Evolutionary conservation across 2,329 filamentous ascomycete species (phyloP).

Genomic region (Claviceps spartinae): DNA sequence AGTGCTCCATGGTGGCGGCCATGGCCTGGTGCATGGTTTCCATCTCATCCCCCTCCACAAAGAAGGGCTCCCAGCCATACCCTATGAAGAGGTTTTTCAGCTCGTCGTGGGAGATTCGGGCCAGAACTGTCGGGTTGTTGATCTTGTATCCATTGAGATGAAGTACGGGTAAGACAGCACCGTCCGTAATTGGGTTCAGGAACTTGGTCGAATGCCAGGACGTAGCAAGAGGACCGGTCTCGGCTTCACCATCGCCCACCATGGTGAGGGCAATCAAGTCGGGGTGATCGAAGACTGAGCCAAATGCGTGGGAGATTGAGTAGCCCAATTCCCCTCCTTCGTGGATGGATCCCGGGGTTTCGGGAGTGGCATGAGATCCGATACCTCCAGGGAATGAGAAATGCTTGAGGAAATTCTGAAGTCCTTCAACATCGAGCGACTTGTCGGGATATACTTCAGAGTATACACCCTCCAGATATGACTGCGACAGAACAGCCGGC

Average conservation of each 20-base stretch:
- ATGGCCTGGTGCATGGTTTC: conserved; percentile 71
- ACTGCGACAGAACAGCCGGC: conserved; percentile 61
- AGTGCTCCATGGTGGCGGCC: conserved; percentile 62
- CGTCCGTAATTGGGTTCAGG: conserved; percentile 64
- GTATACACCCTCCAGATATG: conserved; percentile 66
- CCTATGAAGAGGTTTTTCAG: conserved; percentile 55
- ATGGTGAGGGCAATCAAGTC: conserved; percentile 63
- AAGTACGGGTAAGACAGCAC: conserved; percentile 63
- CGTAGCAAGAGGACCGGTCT: conserved; percentile 66
- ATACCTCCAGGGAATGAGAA: conserved; percentile 74
- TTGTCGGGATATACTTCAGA: conserved; percentile 66
- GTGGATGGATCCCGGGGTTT: conserved; percentile 64
- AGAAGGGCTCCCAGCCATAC: conserved; percentile 69
- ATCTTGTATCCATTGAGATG: conserved; percentile 80
- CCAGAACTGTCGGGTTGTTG: conserved; percentile 63
- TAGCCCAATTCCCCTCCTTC: conserved; percentile 77
- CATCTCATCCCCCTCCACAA: conserved; percentile 63
- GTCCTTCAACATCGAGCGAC: conserved; percentile 51
- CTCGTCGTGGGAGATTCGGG: conserved; percentile 62
- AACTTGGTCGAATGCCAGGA: conserved; percentile 77
- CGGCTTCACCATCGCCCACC: conserved; percentile 70
- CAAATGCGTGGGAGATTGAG: conserved; percentile 66
- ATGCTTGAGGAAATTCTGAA: conserved; percentile 68
- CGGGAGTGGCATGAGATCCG: conserved; percentile 64
- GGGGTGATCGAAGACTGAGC: conserved; percentile 62